A percentile compares a stretch with the other conserved stretches of the same genome.
These are phyloP conservation scores for Phytophthora fragariae DNA, from an alignment of 352 stramenopile species.

Conservation along the genomic window DNA sequence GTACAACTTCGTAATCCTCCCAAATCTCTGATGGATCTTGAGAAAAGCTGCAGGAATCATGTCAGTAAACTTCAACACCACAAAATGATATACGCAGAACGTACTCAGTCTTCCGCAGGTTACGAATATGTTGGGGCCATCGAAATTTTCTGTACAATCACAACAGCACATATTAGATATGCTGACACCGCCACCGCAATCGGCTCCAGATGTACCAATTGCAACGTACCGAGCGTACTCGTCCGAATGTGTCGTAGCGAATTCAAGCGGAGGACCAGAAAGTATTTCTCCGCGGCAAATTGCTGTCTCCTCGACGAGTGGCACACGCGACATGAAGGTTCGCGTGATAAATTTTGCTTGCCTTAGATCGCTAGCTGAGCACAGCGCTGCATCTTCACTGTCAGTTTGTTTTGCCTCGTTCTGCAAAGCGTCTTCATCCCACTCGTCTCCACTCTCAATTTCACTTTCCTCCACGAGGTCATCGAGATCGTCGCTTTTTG, in stretches of 20 bases:
- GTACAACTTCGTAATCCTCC: constrained; percentile 54
- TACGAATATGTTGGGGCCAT: constrained; percentile 72
- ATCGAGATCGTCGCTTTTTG: constrained; percentile 1
- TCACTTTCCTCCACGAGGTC: constrained; percentile 19
- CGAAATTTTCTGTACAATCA: constrained; percentile 68
- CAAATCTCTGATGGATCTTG: constrained; percentile 58
- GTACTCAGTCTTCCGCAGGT: constrained; percentile 67
- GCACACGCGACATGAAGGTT: constrained; percentile 42
- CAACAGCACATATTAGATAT: background rate
- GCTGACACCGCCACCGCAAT: background rate
- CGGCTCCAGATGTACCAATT: background rate
- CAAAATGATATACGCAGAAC: constrained; percentile 24
- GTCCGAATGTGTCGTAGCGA: constrained; percentile 49
- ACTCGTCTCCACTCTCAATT: constrained; percentile 29
- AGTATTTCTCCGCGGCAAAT: constrained; percentile 44
- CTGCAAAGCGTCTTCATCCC: constrained; percentile 22
- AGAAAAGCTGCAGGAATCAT: constrained; percentile 44
- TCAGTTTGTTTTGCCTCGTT: constrained; percentile 4
- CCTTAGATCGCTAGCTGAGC: constrained; percentile 19
- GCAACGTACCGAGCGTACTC: constrained; percentile 48
- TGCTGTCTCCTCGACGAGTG: constrained; percentile 38
- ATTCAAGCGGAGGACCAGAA: constrained; percentile 55
- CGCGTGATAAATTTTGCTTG: constrained; percentile 40
- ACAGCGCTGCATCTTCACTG: constrained; percentile 17
- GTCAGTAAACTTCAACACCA: constrained; percentile 9